Base-by-base conservation (phyloP, 345 rosid species). In the Salix dunnii region DNA sequence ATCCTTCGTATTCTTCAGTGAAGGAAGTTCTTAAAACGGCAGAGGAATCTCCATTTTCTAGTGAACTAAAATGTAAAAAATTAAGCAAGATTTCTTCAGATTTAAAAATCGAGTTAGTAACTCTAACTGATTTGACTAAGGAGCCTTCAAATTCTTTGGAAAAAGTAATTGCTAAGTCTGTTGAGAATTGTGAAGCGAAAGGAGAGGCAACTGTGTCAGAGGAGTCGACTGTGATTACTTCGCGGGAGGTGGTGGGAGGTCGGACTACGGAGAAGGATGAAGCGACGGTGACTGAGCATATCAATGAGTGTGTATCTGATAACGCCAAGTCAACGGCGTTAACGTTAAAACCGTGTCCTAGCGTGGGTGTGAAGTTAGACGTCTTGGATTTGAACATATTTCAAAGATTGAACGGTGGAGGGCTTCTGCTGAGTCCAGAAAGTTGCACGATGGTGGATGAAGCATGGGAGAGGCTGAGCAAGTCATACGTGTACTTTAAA, bases 391-490 rank as follows among this genome's bases (percentile, higher is more conserved):
- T 72, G 67, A 64, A 43, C 33, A 30, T 46, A 21, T 74, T 70
- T 64, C 77, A 62, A 40, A 80, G 74, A 38, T 70, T 72, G n/a
- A 60, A 68, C 20, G 20, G n/a, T 17, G 72, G 77, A 33, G 73
- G 75, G 30, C 68, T 48, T 43, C 82, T 38, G 68, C 77, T 38
- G 68, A 79, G 71, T 16, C 38, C 63, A 27, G 84, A 81, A 68
- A 73, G 42, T 43, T 58, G 51, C 46, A 76, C 88, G 14, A 85
- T 85, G 87, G 74, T 85, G 82, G 88, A 82, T 17, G 89, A 88
- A 25, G 91, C 88, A 10, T 88, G 88, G 89, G 86, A 88, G 40
- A 70, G 68, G 46, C 83, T 88, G 20, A 78, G 77, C 67, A 83
- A 69, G 40, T 85, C 91, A 18, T 79, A 75, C 35, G 83, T 86